Evolutionary conservation across 2,329 filamentous ascomycete species (phyloP).

Genomic region (Microdochium nivale): DNA sequence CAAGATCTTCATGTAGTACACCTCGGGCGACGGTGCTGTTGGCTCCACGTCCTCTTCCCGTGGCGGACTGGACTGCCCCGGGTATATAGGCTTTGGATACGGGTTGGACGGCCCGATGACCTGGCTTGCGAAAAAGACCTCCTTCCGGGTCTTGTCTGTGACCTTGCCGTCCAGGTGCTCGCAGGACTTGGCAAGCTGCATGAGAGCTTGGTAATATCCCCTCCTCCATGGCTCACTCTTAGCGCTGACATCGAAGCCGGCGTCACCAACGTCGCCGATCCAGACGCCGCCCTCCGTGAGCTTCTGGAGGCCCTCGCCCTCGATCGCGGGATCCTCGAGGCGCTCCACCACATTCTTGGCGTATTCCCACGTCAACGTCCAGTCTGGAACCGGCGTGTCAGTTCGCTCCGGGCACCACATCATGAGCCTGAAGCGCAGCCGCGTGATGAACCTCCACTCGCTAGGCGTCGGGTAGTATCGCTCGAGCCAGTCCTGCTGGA

Average conservation of each 20-base stretch:
- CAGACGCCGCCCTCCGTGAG: slow-evolving; percentile 43
- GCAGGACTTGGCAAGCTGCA: slow-evolving; percentile 66
- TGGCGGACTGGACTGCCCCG: slow-evolving; percentile 53
- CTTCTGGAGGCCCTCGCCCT: slow-evolving; percentile 57
- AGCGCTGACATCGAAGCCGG: slow-evolving; percentile 56
- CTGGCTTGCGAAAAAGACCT: slow-evolving; percentile 63
- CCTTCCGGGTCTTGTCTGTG: slow-evolving; percentile 54
- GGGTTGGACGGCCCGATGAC: slow-evolving; percentile 81
- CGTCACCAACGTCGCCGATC: slow-evolving; percentile 44
- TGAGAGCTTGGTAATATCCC: slow-evolving; percentile 76
- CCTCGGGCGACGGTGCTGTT: slow-evolving; percentile 63
- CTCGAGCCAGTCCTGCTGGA: slow-evolving; percentile 69
- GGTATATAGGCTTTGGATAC: slow-evolving; percentile 62
- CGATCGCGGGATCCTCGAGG: slow-evolving; percentile 59
- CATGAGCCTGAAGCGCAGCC: slow-evolving; percentile 59
- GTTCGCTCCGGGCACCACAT: slow-evolving; percentile 49
- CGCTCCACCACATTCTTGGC: slow-evolving; percentile 52
- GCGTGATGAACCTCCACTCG: slow-evolving; percentile 69
- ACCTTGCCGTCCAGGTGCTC: slow-evolving; percentile 79
- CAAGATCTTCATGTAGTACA: slow-evolving; percentile 73
- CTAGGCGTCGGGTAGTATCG: slow-evolving; percentile 69
- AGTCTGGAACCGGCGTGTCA: slow-evolving; percentile 50
- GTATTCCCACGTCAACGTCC: slow-evolving; percentile 56
- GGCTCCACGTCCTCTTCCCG: slow-evolving; percentile 67
- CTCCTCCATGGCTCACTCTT: slow-evolving; percentile 80